Percentiles rank a stretch among this genome's conserved stretches.
These are phyloP conservation scores for Tetrahymena borealis DNA, from an alignment of 73 alveolate species.

Conservation along the genomic window DNA sequence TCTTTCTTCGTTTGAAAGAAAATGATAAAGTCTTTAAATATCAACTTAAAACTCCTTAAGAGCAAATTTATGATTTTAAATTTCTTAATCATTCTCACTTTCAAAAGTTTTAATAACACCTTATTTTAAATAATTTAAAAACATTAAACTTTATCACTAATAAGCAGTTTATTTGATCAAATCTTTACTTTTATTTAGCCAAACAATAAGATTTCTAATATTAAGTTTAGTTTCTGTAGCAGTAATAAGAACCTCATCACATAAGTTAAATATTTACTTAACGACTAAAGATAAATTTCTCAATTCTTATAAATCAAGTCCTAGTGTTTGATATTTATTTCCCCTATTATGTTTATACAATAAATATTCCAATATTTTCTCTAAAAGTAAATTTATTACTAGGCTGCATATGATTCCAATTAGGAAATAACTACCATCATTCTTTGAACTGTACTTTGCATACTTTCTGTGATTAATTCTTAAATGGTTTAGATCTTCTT, in stretches of 20 bases:
- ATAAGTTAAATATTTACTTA: background rate
- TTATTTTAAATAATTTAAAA: too few relatives aligned
- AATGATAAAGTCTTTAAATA: background rate
- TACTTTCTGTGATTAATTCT: background rate
- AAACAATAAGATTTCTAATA: background rate
- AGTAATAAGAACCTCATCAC: background rate
- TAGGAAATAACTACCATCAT: background rate
- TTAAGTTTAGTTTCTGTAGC: background rate
- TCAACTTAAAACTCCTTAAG: background rate
- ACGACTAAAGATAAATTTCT: background rate
- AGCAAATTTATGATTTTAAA: background rate
- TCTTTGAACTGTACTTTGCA: background rate
- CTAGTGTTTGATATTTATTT: background rate
- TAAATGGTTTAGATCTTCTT: background rate
- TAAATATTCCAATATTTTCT: background rate
- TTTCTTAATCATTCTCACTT: background rate
- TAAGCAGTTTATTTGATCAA: too few relatives aligned
- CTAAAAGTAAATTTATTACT: background rate
- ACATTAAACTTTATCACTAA: background rate
- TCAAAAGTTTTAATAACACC: background rate
- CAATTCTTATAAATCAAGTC: background rate
- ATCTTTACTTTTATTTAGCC: background rate
- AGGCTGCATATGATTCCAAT: background rate
- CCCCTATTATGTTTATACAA: background rate
- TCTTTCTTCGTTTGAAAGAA: background rate